These are phyloP conservation scores for Hymenoscyphus fructigenus DNA, from an alignment of 2,329 filamentous ascomycete species.

Conservation along the genomic window DNA sequence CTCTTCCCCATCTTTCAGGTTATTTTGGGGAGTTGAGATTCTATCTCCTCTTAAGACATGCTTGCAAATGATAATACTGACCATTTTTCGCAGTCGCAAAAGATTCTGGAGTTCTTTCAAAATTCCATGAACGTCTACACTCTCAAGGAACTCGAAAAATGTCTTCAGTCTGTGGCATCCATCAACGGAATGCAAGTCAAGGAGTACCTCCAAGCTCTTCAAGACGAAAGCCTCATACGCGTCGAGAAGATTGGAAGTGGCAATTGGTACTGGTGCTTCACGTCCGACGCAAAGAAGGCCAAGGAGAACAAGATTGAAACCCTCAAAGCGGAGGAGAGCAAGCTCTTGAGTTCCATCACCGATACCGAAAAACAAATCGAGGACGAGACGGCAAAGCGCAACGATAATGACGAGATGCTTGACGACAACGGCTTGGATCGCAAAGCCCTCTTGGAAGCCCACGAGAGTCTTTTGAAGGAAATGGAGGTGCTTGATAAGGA, in stretches of 20 bases:
- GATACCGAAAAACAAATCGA: conserved; percentile 38
- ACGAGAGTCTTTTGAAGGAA: conserved; percentile 32
- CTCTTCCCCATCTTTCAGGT: too few relatives aligned
- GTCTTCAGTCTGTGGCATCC: conserved; percentile 57
- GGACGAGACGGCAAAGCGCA: conserved; percentile 38
- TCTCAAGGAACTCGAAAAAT: conserved; percentile 67
- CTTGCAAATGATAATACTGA: too few relatives aligned
- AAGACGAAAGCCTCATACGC: conserved; percentile 59
- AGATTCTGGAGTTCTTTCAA: conserved; percentile 59
- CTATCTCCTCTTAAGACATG: too few relatives aligned
- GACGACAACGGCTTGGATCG: conserved; percentile 31
- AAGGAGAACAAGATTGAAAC: conserved; percentile 41
- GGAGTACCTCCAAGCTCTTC: conserved; percentile 62
- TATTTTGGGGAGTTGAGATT: too few relatives aligned
- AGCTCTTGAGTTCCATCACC: conserved; percentile 33
- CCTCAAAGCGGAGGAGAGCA: conserved; percentile 39
- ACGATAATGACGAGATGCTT: conserved; percentile 36
- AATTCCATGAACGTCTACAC: conserved; percentile 60
- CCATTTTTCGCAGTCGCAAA: conserved; percentile 17
- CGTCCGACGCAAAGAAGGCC: conserved; percentile 52
- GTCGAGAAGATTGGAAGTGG: conserved; percentile 70
- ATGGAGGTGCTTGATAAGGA: conserved; percentile 34
- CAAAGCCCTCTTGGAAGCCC: conserved; percentile 30
- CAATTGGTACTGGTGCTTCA: conserved; percentile 72
- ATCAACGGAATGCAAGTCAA: conserved; percentile 68